A percentile compares a stretch with the other conserved stretches of the same genome.
Conservation (phyloP, 257 asterid genomes). For the Galeopsis tetrahit region DNA sequence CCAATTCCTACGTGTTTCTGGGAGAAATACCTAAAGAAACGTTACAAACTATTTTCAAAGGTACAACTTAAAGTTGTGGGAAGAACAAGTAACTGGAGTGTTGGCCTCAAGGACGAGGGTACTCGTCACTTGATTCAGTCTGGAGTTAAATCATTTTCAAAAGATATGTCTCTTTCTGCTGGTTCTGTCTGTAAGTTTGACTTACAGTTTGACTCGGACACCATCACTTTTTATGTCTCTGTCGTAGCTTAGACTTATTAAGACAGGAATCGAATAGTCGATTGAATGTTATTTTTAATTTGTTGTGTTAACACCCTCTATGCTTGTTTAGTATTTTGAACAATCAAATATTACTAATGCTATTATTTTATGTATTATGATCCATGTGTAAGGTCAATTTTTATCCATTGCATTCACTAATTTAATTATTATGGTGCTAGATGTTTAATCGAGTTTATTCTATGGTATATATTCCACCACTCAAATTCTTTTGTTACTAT, state of each 20-base stretch:
- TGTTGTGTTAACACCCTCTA: neutral
- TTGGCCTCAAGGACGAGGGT: neutral
- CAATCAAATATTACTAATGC: too few species aligned
- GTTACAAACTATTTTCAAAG: neutral
- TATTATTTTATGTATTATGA: too few species aligned
- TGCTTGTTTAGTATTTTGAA: neutral
- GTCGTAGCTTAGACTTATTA: neutral
- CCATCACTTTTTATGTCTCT: neutral
- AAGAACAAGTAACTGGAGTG: neutral
- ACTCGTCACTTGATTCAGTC: neutral
- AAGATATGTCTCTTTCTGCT: neutral
- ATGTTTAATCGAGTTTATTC: too few species aligned
- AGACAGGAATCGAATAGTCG: neutral
- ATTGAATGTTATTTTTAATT: neutral
- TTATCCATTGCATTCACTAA: too few species aligned
- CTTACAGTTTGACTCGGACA: neutral
- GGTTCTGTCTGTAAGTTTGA: neutral
- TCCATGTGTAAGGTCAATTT: too few species aligned
- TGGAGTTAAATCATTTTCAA: neutral
- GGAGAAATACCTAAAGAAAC: neutral
- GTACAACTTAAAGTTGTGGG: neutral
- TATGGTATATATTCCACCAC: too few species aligned
- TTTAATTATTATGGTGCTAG: too few species aligned
- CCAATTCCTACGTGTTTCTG: neutral
- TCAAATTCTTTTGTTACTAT: too few species aligned